phyloP scores from a whole-genome alignment of 2,329 filamentous ascomycete genomes.

The Aspergillus novoparasiticus region DNA sequence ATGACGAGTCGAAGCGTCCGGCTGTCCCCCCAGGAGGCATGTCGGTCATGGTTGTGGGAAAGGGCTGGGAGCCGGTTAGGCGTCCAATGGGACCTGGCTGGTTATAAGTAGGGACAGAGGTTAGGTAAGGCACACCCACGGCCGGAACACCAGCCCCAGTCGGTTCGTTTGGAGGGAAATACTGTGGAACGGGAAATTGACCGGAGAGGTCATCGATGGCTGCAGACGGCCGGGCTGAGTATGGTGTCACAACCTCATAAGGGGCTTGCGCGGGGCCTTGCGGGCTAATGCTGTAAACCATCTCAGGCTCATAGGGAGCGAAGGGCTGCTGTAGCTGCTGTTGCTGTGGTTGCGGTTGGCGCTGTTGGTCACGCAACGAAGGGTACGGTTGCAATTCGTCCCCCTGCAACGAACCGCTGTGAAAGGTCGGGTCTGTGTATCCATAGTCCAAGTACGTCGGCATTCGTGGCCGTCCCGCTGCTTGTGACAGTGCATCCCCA shows the following conservation, averaged over 20 bases:
- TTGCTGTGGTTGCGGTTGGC: constrained; percentile 57
- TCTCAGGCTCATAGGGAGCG: constrained; percentile 60
- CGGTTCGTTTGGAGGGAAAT: constrained; percentile 69
- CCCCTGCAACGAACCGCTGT: constrained; percentile 48
- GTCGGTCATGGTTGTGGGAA: constrained; percentile 56
- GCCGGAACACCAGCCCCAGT: constrained; percentile 62
- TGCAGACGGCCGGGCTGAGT: constrained; percentile 74
- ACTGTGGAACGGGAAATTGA: constrained; percentile 71
- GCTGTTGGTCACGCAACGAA: constrained; percentile 60
- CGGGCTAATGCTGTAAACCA: constrained; percentile 79
- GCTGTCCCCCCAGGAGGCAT: constrained; percentile 42
- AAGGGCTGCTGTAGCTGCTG: constrained; percentile 57
- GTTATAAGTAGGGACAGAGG: constrained; percentile 63
- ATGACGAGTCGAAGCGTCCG: constrained; percentile 38
- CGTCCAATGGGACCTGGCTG: constrained; percentile 61
- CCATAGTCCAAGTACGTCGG: constrained; percentile 53
- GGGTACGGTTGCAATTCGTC: constrained; percentile 63
- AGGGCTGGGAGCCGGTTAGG: constrained; percentile 54
- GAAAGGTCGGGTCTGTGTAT: constrained; percentile 57
- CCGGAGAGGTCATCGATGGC: constrained; percentile 74
- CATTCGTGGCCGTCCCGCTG: constrained; percentile 38
- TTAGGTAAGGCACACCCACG: constrained; percentile 64
- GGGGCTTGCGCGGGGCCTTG: constrained; percentile 60
- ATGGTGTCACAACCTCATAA: constrained; percentile 77
- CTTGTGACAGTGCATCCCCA: constrained; percentile 41